Evolutionary conservation across 1,284 basidiomycete genomes (phyloP), one percentile per base, ranked within the genome.

Genomic region (Pyrrhoderma noxium): DNA sequence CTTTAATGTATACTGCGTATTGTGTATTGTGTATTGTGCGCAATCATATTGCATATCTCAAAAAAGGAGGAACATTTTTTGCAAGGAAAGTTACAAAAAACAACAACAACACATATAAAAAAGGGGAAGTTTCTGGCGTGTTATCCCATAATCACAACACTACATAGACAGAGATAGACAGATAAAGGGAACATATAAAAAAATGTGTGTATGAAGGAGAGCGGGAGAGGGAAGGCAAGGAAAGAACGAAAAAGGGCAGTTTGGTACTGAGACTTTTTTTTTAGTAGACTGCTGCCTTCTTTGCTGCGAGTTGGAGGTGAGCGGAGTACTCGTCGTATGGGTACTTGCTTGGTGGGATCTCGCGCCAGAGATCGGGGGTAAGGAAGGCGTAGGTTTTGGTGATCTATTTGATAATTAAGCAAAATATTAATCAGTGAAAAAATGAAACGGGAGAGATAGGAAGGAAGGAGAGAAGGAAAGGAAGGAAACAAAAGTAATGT

Each of bases 371-470:
- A 72, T 98, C 93, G 59, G 96, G 95, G 46, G 94, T 97, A 60
- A 98, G 86, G 89, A 96, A 93, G 46, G 85, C 72, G 72, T 98
- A 99, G 59, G 95, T 97, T 83, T 93, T 93, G 62, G 95, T 91
- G 70, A 99, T 92, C 88, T 91, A 57, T 4, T 31, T 5, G 7
- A 31, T 5, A 31, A 31, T 5, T 5, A 31, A 31, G 27, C 27
- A 47, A 21, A 19, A 43, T 19, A 43, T 34, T 45, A 23, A 51
- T 16, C 18, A 42, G 31, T 40, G 14, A 22, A n/a, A n/a, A n/a
- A n/a, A n/a, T n/a, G n/a, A n/a, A n/a, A n/a, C n/a, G n/a, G n/a
- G n/a, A n/a, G n/a, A n/a, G n/a, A n/a, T n/a, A n/a, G n/a, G n/a
- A n/a, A n/a, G n/a, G n/a, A n/a, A n/a, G n/a, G n/a, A n/a, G n/a